phyloP scores from a whole-genome alignment of 345 rosid genomes.

The Dovyalis caffra region DNA sequence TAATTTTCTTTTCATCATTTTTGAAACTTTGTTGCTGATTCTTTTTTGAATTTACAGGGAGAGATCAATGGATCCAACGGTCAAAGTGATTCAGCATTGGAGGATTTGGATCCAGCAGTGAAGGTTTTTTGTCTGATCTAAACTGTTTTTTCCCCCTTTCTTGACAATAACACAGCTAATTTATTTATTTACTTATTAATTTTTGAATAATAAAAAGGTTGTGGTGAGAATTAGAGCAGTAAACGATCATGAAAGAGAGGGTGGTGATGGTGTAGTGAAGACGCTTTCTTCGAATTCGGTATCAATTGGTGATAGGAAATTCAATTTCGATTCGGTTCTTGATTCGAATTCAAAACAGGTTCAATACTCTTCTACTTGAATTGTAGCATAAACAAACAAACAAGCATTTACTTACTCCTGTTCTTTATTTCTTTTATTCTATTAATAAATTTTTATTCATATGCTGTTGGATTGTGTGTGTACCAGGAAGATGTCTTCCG shows the following conservation, averaged over 20 bases:
- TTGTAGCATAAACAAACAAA: no score
- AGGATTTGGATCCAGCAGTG: constrained; percentile 57
- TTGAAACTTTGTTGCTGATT: no score
- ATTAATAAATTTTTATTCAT: background rate
- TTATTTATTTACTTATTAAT: background rate
- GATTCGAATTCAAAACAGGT: constrained; percentile 85
- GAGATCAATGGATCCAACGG: constrained; percentile 28
- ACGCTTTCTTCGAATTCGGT: constrained; percentile 61
- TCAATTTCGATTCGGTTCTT: constrained; percentile 75
- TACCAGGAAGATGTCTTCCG: constrained; percentile 77
- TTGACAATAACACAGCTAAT: no score
- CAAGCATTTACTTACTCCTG: no score
- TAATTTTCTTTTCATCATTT: no score
- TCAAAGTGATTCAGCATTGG: no score
- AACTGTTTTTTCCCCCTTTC: background rate
- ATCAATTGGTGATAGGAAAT: constrained; percentile 56
- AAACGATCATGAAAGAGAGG: constrained; percentile 39
- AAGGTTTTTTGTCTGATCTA: constrained; percentile 43
- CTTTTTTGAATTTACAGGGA: no score
- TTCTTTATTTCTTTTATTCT: background rate
- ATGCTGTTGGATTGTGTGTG: constrained; percentile 18
- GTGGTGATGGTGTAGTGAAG: constrained; percentile 41
- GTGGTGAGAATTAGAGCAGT: constrained; percentile 74
- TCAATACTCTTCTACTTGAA: constrained; percentile 1
- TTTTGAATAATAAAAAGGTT: constrained; percentile 43